These are phyloP conservation scores for Lithohypha guttulata DNA, from an alignment of 2,329 filamentous ascomycete genomes.

Conservation along the genomic window DNA sequence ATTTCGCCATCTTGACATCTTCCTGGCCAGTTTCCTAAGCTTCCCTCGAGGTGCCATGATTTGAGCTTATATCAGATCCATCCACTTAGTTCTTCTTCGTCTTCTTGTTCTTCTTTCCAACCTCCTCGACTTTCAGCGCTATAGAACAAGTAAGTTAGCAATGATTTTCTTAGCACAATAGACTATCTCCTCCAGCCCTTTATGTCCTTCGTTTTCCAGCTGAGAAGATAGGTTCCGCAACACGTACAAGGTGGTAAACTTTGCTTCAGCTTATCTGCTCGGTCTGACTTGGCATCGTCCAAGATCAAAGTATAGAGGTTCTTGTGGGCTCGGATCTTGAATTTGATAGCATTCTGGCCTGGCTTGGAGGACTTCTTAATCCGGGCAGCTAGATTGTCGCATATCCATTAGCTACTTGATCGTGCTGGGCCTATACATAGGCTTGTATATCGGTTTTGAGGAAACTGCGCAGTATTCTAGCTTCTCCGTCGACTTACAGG, in stretches of 20 bases:
- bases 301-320: conserved; percentile 97
- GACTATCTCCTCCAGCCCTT: neutral
- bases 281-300: conserved; percentile 74
- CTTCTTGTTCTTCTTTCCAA: conserved; percentile 23
- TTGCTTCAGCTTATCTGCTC: conserved; percentile 99
- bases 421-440: neutral
- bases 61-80: neutral
- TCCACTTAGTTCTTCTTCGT: conserved; percentile 19
- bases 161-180: neutral
- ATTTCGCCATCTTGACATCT: no score
- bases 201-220: neutral
- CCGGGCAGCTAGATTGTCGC: conserved; percentile 63
- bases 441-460: neutral
- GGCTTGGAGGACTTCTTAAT: conserved; percentile 92
- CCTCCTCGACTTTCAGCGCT: conserved; percentile 21
- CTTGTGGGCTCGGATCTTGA: conserved; percentile 98
- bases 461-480: neutral
- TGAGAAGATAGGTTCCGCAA: no score
- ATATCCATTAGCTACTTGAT: neutral
- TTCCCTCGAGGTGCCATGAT: no score
- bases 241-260: conserved; percentile 91
- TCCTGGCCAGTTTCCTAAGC: no score
- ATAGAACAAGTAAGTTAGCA: conserved; percentile 10
- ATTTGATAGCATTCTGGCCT: conserved; percentile 59
- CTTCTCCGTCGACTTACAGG: conserved; percentile 59